Base-by-base conservation (phyloP, 306 rosid genomes). In the Sechiopsis laciniata region DNA sequence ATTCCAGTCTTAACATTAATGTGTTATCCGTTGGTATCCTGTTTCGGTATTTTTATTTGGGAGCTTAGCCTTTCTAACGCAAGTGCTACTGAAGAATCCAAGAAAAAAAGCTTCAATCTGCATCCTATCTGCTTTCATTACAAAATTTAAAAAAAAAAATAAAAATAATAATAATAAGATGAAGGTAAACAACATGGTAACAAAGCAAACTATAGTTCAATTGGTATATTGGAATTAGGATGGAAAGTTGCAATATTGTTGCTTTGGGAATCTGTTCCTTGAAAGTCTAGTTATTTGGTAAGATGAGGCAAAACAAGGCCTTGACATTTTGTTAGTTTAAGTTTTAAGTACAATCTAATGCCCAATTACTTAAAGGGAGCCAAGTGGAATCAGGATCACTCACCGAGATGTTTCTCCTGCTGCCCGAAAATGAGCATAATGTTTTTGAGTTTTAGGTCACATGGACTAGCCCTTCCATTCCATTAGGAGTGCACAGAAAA, bases 21-120 rank as follows among this genome's bases (percentile, higher is more conserved):
- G 82, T 85, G 40, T 78, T 77, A 79, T 86, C 80, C 57, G 40
- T 8, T 42, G 55, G 68, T n/a, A 50, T 87, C 91, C 55, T 72
- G 88, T 37, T 77, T 72, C 65, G 80, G 75, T 66, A 85, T 61
- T 46, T 75, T 81, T 59, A 55, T 68, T 37, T 96, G 91, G 66
- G 79, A 46, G 48, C 50, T 72, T 50, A 84, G 77, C 82, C 81
- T 84, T 78, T 94, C 97, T 16, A 96, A 80, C 56, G 89, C 77
- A 42, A 94, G 70, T 60, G 86, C 96, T 46, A 66, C 85, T 52
- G 97, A 78, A 79, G 96, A 86, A 55, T 87, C 97, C 65, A 91
- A 63, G 56, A n/a, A 74, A 86, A 81, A 91, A 91, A 54, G 99
- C 99, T 4, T 96, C 99, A 45, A 94, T 91, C 0, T 97, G 90